Conservation (phyloP, 2,329 filamentous ascomycete genomes). For the Phoma sp. region DNA sequence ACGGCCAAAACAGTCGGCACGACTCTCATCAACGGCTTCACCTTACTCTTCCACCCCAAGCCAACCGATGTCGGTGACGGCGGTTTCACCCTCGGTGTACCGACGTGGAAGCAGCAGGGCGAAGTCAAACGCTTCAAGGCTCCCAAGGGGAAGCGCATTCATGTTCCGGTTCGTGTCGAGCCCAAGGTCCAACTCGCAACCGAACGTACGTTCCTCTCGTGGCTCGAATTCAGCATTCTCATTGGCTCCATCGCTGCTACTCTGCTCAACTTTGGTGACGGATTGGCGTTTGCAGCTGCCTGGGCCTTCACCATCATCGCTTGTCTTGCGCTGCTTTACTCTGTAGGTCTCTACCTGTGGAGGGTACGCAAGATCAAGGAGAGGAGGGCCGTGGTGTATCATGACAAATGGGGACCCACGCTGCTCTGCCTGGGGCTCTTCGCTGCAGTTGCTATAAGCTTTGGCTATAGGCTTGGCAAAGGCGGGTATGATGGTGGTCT, state of each 20-base stretch:
- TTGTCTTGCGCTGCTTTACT: conserved; percentile 79
- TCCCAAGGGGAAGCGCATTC: conserved; percentile 82
- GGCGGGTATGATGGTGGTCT: conserved; percentile 58
- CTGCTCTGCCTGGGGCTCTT: conserved; percentile 77
- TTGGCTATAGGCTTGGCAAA: conserved; percentile 74
- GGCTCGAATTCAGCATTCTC: conserved; percentile 97
- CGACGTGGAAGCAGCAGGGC: conserved; percentile 49
- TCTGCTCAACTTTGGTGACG: conserved; percentile 51
- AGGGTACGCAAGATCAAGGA: conserved; percentile 84
- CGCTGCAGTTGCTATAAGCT: conserved; percentile 77
- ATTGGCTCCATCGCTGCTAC: conserved; percentile 66
- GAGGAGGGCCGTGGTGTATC: conserved; percentile 85
- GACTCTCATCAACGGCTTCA: conserved; percentile 34
- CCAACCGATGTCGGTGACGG: conserved; percentile 53
- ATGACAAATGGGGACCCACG: conserved; percentile 87
- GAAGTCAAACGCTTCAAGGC: conserved; percentile 67
- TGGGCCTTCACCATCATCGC: conserved; percentile 85
- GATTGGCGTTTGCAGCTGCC: conserved; percentile 53
- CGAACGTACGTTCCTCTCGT: conserved; percentile 93
- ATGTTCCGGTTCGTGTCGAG: conserved; percentile 93
- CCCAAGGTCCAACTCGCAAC: conserved; percentile 98
- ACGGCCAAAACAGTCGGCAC: conserved; percentile 59
- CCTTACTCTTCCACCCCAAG: conserved; percentile 50
- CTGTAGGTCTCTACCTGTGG: conserved; percentile 84
- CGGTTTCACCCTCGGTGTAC: conserved; percentile 54